Percentiles rank a stretch among this genome's conserved stretches.
Evolutionary conservation across 2,329 filamentous ascomycete species (phyloP).

Genomic region (Sclerotinia minor): DNA sequence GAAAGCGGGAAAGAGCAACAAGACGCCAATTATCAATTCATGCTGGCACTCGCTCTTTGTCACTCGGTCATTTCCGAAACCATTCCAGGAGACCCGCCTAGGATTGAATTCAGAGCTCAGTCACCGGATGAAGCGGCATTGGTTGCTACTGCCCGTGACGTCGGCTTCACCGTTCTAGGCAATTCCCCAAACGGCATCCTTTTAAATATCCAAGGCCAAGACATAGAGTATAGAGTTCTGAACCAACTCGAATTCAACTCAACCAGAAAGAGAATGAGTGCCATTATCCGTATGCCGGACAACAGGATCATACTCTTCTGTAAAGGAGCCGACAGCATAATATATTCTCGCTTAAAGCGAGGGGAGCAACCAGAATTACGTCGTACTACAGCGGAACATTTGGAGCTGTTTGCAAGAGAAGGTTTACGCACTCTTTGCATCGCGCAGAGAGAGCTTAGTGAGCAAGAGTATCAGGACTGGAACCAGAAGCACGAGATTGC

Average conservation of each 20-base stretch:
- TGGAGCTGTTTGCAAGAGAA: conserved; percentile 96
- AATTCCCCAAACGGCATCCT: conserved; percentile 77
- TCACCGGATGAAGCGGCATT: conserved; percentile 95
- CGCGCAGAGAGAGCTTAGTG: conserved; percentile 75
- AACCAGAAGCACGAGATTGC: conserved; percentile 84
- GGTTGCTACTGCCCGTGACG: conserved; percentile 90
- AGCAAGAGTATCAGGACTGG: conserved; percentile 84
- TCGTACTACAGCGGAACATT: conserved; percentile 81
- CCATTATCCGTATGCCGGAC: conserved; percentile 92
- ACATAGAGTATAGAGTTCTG: conserved; percentile 80
- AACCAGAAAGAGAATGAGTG: conserved; percentile 94
- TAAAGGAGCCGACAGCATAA: conserved; percentile 96
- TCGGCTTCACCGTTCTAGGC: conserved; percentile 90
- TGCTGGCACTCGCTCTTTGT: conserved; percentile 92
- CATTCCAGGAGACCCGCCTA: conserved; percentile 83
- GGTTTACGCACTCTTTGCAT: conserved; percentile 94
- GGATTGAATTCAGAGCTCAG: conserved; percentile 93
- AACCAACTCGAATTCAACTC: conserved; percentile 99
- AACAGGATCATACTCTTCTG: conserved; percentile 88
- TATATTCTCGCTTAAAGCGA: conserved; percentile 84
- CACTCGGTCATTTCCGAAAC: conserved; percentile 94
- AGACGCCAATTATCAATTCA: conserved; percentile 80
- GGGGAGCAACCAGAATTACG: conserved; percentile 86
- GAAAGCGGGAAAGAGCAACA: conserved; percentile 75
- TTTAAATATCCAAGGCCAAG: conserved; percentile 82